Base-by-base conservation (phyloP, 257 asterid species). In the Nicotiana otophora region DNA sequence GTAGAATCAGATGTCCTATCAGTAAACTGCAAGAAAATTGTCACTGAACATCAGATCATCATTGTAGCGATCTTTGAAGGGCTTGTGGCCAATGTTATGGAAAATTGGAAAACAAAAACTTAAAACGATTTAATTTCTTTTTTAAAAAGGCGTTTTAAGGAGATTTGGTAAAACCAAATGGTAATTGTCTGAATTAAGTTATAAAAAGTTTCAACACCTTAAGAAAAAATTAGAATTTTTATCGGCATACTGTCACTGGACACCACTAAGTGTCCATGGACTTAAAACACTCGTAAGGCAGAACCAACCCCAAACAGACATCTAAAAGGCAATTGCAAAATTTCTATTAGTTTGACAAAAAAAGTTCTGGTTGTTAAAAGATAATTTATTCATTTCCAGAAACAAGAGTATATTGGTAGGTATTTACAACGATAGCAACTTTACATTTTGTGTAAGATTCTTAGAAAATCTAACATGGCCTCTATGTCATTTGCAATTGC, bases 1-100 rank as follows among this genome's bases (percentile, higher is more conserved):
- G 92, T 81, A 84, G 97, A 87, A 84, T 84, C 91, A 48, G 89
- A 87, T 62, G 88, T 81, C 89, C 89, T 81, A 78, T 88, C 92
- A 78, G 87, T 86, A 33, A 86, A 82, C 98, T 96, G 97, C 88
- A 91, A 78, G 80, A 65, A 63, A 51, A 86, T 78, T 48, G 62
- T 30, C 46, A 75, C 80, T 16, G 57, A 51, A 46, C 64, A 75
- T 75, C 46, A 75, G 46, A 23, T 75, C 28, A 75, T 75, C 80
- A n/a, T 4, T 67, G 75, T 33, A n/a, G 20, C 9, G 20, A 65
- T 39, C 62, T 74, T 36, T 74, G 61, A 48, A 9, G 12, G 51
- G 51, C 51, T 42, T 42, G 51, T 42, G 51, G 51, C 51, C 12
- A 42, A 42, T 42, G 3, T 42, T 42, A 42, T 9, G 51, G 51